A percentile compares a stretch with the other conserved stretches of the same genome.
phyloP scores from a whole-genome alignment of 495 filamentous ascomycete genomes.

The Gamarada debralockiae region DNA sequence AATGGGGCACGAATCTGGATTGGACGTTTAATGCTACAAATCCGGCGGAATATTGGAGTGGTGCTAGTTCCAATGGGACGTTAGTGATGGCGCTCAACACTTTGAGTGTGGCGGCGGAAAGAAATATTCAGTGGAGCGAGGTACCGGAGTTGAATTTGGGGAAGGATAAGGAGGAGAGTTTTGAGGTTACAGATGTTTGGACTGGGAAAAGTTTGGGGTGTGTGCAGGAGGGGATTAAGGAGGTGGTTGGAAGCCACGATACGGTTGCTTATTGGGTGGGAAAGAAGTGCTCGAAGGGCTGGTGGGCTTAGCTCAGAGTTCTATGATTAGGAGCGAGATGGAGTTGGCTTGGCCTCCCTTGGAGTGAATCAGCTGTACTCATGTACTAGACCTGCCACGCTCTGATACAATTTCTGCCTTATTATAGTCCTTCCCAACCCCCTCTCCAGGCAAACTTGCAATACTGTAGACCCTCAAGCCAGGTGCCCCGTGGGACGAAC shows the following conservation, averaged over 20 bases:
- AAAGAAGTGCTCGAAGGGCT: not conserved
- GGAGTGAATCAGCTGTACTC: too few species aligned
- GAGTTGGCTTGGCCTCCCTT: too few species aligned
- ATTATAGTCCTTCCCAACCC: too few species aligned
- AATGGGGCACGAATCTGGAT: slow-evolving; percentile 60
- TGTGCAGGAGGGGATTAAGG: slow-evolving; percentile 32
- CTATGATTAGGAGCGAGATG: too few species aligned
- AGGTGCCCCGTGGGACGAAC: too few species aligned
- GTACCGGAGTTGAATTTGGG: slow-evolving; percentile 42
- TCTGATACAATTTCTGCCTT: too few species aligned
- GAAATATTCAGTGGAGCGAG: slow-evolving; percentile 46
- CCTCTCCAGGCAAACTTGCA: too few species aligned
- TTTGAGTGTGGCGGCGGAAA: slow-evolving; percentile 31
- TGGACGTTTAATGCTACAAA: slow-evolving; percentile 56
- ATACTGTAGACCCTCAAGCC: too few species aligned
- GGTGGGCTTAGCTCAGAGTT: not conserved
- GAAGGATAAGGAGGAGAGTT: slow-evolving; percentile 36
- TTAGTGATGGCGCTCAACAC: slow-evolving; percentile 54
- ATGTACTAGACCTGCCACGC: too few species aligned
- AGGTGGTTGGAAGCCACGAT: slow-evolving; percentile 43
- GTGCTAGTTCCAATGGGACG: slow-evolving; percentile 41
- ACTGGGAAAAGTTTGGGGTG: slow-evolving; percentile 46
- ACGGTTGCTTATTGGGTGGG: slow-evolving; percentile 35
- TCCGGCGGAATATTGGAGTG: slow-evolving; percentile 61
- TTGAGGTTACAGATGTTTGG: slow-evolving; percentile 52